phyloP scores from a whole-genome alignment of 345 rosid species.

The Eucalyptus curtisii region DNA sequence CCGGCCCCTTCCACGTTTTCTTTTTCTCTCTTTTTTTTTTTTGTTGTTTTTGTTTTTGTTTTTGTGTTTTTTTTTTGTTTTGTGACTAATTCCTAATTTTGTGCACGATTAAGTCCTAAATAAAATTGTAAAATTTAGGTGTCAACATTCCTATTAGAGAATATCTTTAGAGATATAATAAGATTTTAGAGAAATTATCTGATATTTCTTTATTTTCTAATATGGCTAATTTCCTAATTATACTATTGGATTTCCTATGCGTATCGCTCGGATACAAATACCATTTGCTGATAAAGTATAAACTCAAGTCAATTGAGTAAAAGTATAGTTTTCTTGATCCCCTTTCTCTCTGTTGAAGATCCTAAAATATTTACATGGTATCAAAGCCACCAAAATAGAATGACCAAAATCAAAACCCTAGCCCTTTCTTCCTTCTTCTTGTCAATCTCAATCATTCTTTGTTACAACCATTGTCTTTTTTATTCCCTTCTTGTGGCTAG shows the following conservation, averaged over 20 bases:
- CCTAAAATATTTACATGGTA: not conserved
- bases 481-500: not conserved
- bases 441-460: not conserved
- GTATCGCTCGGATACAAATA: not conserved
- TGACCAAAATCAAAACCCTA: not conserved
- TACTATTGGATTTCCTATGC: not conserved
- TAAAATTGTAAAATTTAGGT: no score
- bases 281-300: not conserved
- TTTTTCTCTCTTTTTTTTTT: no score
- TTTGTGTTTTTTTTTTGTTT: no score
- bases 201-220: not conserved
- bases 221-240: not conserved
- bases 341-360: not conserved
- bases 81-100: no score
- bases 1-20: no score
- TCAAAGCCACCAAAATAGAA: not conserved
- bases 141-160: not conserved
- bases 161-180: not conserved
- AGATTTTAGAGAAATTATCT: not conserved
- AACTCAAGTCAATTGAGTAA: not conserved
- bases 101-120: no score
- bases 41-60: no score
- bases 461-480: not conserved
- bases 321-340: not conserved
- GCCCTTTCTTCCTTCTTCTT: not conserved